Percentiles rank a stretch among this genome's conserved stretches.
phyloP scores from a whole-genome alignment of 2,329 filamentous ascomycete genomes.

The Tolypocladium album region DNA sequence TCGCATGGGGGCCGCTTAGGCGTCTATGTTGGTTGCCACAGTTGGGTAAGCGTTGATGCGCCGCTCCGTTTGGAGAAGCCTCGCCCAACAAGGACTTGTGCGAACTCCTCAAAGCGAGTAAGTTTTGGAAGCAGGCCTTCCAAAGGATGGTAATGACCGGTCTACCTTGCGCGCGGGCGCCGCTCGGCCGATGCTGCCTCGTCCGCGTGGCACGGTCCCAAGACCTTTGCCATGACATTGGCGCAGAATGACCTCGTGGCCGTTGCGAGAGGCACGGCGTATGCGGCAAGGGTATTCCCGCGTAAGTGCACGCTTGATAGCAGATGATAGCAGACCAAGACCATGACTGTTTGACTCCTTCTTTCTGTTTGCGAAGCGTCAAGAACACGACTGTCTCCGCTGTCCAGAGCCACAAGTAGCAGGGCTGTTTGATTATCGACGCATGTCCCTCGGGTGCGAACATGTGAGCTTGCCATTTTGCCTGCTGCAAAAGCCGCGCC shows the following conservation, averaged over 20 bases:
- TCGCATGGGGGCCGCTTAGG: background rate
- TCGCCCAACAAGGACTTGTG: background rate
- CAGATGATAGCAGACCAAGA: background rate
- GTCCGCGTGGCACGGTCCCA: background rate
- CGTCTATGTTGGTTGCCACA: background rate
- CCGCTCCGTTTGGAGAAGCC: background rate
- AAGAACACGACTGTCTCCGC: background rate
- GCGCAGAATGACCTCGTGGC: background rate
- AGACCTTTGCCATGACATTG: background rate
- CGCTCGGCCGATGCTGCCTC: background rate
- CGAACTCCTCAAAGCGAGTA: background rate
- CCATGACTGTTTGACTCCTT: background rate
- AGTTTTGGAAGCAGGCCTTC: background rate
- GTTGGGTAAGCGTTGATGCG: background rate
- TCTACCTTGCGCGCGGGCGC: background rate
- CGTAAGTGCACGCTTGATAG: background rate
- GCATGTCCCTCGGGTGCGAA: background rate
- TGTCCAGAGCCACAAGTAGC: background rate
- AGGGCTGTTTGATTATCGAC: background rate
- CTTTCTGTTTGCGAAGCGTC: background rate
- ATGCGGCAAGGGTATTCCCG: background rate
- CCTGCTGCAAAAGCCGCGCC: background rate
- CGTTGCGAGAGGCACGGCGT: background rate
- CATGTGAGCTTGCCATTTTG: background rate
- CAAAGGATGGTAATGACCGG: background rate